Evolutionary conservation across 2,329 filamentous ascomycete genomes (phyloP), one percentile per base, ranked within the genome.

Genomic region (Bertia moriformis): DNA sequence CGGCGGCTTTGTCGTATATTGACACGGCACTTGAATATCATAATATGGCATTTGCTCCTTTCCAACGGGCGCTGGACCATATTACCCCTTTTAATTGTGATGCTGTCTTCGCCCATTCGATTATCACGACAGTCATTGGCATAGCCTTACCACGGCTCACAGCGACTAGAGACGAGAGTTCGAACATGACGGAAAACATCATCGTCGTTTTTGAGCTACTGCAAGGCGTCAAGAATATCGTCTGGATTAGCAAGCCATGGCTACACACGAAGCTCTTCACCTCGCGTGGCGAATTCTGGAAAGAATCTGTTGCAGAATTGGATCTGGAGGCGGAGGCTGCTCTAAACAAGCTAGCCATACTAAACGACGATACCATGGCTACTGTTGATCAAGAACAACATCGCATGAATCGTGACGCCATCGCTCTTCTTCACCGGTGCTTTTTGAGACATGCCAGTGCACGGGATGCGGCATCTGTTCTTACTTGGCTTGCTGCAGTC

Each of bases 11-110:
- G 7, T 45, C 42, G 13, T 57, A 59, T 39, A 44, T 49, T 18
- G 49, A 49, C 32, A 43, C 51, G 5, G 58, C 57, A 3, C 45
- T 60, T 24, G 51, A 56, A 29, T 58, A 56, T 37, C 56, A 58
- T 38, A 52, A 54, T 40, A 44, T 44, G 38, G 51, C 54, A 13
- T 53, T 53, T 39, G 46, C 43, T 18, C 49, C 50, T 3, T 57
- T 59, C 44, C 54, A 55, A 10, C 41, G 37, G 2, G 46, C 51
- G 2, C 40, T 61, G 12, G 40, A 39, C 14, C 47, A 45, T 22
- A 50, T 58, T 39, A 51, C 50, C n/a, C 39, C 41, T 4, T 47
- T 53, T 0, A 55, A 52, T 14, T 46, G 49, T 40, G 47, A 50
- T 35, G 37, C 51, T 35, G 39, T 56, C 17, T 57, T 55, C 45